Conservation (phyloP, 345 rosid genomes). For the Lepidium aucheri region DNA sequence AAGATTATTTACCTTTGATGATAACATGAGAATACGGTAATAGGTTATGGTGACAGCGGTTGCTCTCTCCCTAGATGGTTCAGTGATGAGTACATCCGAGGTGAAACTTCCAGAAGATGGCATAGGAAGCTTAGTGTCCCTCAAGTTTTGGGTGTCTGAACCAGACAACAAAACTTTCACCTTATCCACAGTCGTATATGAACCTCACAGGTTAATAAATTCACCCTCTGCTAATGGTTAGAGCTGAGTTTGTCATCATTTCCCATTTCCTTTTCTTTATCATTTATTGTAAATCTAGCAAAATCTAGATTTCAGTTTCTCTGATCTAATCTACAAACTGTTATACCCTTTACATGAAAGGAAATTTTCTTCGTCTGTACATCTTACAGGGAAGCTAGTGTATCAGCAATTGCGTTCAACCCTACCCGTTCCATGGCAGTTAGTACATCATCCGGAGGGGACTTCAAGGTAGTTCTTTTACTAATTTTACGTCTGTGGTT, state of each 20-base stretch:
- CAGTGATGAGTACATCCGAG: conserved; percentile 76
- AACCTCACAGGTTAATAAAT: conserved; percentile 76
- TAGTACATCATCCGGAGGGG: conserved; percentile 77
- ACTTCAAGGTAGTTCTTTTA: conserved; percentile 70
- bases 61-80: conserved; percentile 74
- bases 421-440: conserved; percentile 69
- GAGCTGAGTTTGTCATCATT: not conserved
- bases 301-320: not conserved
- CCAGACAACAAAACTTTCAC: conserved; percentile 53
- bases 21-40: conserved; percentile 13
- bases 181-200: conserved; percentile 77
- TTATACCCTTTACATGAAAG: not conserved
- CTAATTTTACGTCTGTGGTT: not conserved
- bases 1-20: not conserved
- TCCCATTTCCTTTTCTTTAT: not conserved
- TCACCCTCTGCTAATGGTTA: not conserved
- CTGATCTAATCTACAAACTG: not conserved
- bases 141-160: conserved; percentile 70
- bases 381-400: conserved; percentile 56
- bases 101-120: conserved; percentile 84
- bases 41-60: conserved; percentile 75
- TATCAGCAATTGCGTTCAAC: conserved; percentile 75
- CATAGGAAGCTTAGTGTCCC: conserved; percentile 76
- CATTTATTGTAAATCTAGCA: not conserved
- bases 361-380: not conserved